Percentiles rank a stretch among this genome's conserved stretches.
Conservation (phyloP, 257 asterid species). For the Gentiana macrophylla region DNA sequence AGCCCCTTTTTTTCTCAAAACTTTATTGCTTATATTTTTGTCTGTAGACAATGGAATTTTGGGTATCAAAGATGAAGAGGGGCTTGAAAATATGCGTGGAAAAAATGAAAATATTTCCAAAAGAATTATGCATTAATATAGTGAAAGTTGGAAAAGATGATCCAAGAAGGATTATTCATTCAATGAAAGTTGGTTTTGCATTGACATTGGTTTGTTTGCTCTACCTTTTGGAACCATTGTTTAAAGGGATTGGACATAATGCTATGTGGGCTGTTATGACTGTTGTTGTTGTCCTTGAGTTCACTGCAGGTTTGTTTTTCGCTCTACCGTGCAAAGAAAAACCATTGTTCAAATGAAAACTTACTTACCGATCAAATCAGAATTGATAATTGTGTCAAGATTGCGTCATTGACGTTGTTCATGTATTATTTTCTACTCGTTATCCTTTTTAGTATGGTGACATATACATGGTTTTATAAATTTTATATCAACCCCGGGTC, state of each 20-base stretch:
- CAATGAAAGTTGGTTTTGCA: constrained; percentile 75
- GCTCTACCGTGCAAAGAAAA: no score
- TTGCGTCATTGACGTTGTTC: no score
- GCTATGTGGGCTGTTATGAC: constrained; percentile 99
- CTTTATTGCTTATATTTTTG: no score
- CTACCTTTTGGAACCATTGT: constrained; percentile 75
- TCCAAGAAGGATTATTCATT: constrained; percentile 54
- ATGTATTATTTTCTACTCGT: no score
- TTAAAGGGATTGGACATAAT: constrained; percentile 55
- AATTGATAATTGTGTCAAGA: no score
- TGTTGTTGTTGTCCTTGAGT: constrained; percentile 87
- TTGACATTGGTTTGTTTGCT: constrained; percentile 64
- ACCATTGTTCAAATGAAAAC: no score
- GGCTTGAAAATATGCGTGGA: constrained; percentile 14
- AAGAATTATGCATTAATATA: constrained; percentile 28
- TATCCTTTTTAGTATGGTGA: no score
- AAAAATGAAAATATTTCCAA: constrained; percentile 21
- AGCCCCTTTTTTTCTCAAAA: no score
- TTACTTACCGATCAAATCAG: no score
- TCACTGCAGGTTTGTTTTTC: constrained; percentile 57
- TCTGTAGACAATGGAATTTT: no score
- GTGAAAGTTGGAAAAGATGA: constrained; percentile 64
- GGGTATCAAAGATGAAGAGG: constrained; percentile 22
- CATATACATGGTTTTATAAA: no score
- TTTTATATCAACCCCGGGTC: no score